Evolutionary conservation across 345 rosid species (phyloP), one percentile per base, ranked within the genome.

Genomic region (Citrus mangshanensis): DNA sequence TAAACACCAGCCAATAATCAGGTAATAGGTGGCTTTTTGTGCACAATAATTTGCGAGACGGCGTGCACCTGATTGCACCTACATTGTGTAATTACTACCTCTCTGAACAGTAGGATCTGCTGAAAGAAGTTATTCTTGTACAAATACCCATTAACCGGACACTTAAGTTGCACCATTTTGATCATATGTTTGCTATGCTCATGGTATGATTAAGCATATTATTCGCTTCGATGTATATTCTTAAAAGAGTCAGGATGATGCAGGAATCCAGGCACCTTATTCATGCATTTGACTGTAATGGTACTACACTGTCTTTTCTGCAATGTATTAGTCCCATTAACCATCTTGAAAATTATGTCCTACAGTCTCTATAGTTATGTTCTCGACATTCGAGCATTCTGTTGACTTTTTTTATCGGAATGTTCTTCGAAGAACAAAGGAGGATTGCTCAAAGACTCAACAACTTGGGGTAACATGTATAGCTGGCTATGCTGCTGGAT

Each of bases 331-430:
- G 13, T 46, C 3, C 7, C 24, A 35, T 72, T 72, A 51, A 80
- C 77, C 16, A 37, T 70, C 54, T 63, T 16, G 22, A 61, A 42
- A 51, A 28, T 34, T 65, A 71, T 54, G 27, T 42, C 80, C 76
- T 27, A 78, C 93, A 92, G 97, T 88, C 81, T 86, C 91, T 37
- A 84, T 86, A 89, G 88, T 89, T 49, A 90, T 90, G 91, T 92
- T 92, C 88, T 87, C 90, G 4, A 88, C 94, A n/a, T 90, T 92
- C 79, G 94, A 92, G 90, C 93, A 92, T 78, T 90, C 92, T 2
- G 88, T 89, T 30, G 91, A 87, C 77, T 80, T 90, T 70, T 72
- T 88, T 30, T 92, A 90, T 74, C 79, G 78, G n/a, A 85, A 83
- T 3, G 75, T 88, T 7, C 68, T 88, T 76, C 71, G 79, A 54